Conservation (phyloP, 495 filamentous ascomycete genomes). For the Tuber umbilicatum region DNA sequence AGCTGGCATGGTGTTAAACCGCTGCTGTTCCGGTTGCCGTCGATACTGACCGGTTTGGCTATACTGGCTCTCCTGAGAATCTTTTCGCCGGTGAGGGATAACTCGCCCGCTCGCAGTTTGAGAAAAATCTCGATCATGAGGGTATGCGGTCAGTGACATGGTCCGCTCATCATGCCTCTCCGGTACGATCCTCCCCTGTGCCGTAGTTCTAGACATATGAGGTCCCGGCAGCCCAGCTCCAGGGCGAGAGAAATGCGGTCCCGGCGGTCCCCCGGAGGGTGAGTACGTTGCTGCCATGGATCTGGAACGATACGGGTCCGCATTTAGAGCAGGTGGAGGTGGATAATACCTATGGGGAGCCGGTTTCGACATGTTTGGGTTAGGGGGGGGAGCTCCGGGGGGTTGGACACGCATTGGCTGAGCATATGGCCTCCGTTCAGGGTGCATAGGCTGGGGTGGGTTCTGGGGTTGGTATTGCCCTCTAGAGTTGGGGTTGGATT, state of each 20-base stretch:
- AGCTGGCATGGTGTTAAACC: conserved; percentile 37
- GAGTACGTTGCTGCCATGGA: conserved; percentile 61
- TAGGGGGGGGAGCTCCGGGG: conserved; percentile 43
- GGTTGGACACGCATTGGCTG: conserved; percentile 42
- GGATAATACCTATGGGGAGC: conserved; percentile 53
- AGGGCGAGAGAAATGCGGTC: conserved; percentile 45
- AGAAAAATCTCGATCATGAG: conserved; percentile 65
- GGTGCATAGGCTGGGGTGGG: conserved; percentile 57
- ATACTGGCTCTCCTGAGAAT: conserved; percentile 48
- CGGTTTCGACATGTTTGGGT: conserved; percentile 44
- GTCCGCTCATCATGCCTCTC: conserved; percentile 86
- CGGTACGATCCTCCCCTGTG: conserved; percentile 81
- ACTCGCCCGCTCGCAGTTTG: conserved; percentile 89
- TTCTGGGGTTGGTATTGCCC: conserved; percentile 59
- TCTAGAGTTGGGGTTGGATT: conserved; percentile 44
- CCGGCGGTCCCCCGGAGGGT: conserved; percentile 25
- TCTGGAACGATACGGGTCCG: conserved; percentile 78
- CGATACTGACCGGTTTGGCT: conserved; percentile 47
- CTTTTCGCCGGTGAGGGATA: conserved; percentile 56
- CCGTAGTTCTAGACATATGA: conserved; percentile 66
- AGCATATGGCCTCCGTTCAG: conserved; percentile 53
- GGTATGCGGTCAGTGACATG: conserved; percentile 91
- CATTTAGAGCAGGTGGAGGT: conserved; percentile 65
- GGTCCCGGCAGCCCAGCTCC: conserved; percentile 32
- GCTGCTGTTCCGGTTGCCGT: conserved; percentile 38